Evolutionary conservation across 768 basidiomycete genomes (phyloP).

Genomic region (Cyathus striatus): DNA sequence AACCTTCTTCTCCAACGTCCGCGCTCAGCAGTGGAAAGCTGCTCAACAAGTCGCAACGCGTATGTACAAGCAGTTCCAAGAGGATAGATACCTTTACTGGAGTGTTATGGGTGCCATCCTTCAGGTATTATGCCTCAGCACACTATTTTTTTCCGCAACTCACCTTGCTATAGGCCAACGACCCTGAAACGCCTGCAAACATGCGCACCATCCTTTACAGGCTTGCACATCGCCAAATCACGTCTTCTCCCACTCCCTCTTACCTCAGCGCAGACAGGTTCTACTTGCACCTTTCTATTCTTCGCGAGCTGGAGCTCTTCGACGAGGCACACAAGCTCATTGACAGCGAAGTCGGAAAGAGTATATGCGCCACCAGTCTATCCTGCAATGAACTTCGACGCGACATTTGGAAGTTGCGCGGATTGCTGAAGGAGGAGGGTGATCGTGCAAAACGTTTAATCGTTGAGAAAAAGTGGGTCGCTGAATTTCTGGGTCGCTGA

Average conservation of each 20-base stretch:
- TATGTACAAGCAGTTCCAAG: constrained; percentile 81
- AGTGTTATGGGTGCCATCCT: constrained; percentile 73
- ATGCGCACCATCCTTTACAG: constrained; percentile 70
- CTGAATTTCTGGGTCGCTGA: not conserved
- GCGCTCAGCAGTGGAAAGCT: constrained; percentile 78
- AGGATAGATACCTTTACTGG: constrained; percentile 82
- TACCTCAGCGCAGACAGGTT: constrained; percentile 71
- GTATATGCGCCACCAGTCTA: constrained; percentile 65
- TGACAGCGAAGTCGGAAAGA: constrained; percentile 62
- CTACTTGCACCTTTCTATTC: constrained; percentile 66
- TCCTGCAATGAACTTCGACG: constrained; percentile 73
- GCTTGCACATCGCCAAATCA: constrained; percentile 71
- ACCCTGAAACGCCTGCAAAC: constrained; percentile 49
- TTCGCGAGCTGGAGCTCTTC: constrained; percentile 61
- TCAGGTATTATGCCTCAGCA: constrained; percentile 50
- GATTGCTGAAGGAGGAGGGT: constrained; percentile 57
- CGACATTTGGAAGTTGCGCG: constrained; percentile 58
- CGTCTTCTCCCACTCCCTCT: constrained; percentile 57
- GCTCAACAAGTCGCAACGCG: constrained; percentile 81
- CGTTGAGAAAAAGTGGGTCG: constrained; percentile 49
- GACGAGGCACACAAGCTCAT: constrained; percentile 70
- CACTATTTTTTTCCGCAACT: constrained; percentile 1
- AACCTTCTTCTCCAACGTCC: constrained; percentile 81
- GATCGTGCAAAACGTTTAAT: constrained; percentile 56
- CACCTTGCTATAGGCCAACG: constrained; percentile 55